Evolutionary conservation across 2,329 filamentous ascomycete species (phyloP).

Genomic region (Fusarium denticulatum): DNA sequence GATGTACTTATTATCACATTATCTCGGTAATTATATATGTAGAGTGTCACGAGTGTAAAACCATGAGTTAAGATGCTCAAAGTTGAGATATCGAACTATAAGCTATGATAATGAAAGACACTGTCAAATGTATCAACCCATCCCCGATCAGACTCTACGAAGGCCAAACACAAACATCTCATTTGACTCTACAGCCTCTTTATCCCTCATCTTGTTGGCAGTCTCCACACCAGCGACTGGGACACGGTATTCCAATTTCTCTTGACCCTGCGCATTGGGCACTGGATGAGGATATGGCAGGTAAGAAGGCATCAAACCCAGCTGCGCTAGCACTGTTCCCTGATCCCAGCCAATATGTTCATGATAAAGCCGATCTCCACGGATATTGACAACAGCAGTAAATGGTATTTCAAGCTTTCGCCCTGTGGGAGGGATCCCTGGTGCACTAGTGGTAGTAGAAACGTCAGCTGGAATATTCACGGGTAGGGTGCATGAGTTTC

Average conservation of each 20-base stretch:
- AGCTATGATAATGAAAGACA: not conserved
- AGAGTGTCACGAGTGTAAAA: not conserved
- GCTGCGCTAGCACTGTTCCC: conserved; percentile 68
- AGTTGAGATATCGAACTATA: not conserved
- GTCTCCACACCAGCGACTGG: conserved; percentile 47
- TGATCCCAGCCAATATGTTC: conserved; percentile 78
- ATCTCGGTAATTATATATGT: not conserved
- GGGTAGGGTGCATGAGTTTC: fast-evolving
- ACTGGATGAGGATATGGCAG: conserved; percentile 69
- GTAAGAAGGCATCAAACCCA: conserved; percentile 66
- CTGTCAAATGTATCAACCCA: not conserved
- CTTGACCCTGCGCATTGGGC: conserved; percentile 46
- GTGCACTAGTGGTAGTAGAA: conserved; percentile 49
- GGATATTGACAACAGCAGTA: conserved; percentile 70
- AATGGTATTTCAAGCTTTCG: conserved; percentile 66
- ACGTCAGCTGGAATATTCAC: not conserved
- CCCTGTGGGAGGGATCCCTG: conserved; percentile 65
- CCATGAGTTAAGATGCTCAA: fast-evolving
- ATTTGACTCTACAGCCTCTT: conserved; percentile 45
- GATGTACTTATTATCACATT: not conserved
- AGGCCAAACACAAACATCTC: conserved; percentile 40
- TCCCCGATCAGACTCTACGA: not conserved
- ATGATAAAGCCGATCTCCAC: conserved; percentile 71
- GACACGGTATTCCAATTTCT: conserved; percentile 44
- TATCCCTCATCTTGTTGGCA: conserved; percentile 46